Conservation (phyloP, 176 grass and related monocot genomes). For the Elaeis guineensis region DNA sequence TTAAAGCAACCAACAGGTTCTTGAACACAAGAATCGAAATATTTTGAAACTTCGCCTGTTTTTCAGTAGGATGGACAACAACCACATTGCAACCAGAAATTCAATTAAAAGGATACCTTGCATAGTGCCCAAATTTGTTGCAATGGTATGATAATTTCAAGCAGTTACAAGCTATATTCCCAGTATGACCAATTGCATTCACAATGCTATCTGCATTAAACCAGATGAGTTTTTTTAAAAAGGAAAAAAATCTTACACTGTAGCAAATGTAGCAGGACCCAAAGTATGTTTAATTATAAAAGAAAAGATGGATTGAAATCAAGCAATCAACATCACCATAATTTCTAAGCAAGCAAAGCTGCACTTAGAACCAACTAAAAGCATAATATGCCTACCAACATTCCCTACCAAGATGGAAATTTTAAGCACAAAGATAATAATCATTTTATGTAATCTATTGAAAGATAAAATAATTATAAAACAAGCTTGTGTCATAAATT, state of each 20-base stretch:
- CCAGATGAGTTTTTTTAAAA: not conserved
- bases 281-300: too few species aligned
- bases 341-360: too few species aligned
- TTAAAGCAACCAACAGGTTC: conserved; percentile 2
- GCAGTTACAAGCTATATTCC: conserved; percentile 13
- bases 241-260: not conserved
- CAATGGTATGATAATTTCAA: conserved; percentile 47
- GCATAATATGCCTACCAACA: too few species aligned
- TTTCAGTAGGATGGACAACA: not conserved
- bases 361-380: too few species aligned
- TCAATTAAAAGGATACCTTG: not conserved
- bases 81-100: not conserved
- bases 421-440: not conserved
- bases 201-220: conserved; percentile 37
- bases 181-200: conserved; percentile 22
- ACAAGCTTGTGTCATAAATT: too few species aligned
- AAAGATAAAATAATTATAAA: too few species aligned
- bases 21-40: not conserved
- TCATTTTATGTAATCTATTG: not conserved
- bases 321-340: too few species aligned
- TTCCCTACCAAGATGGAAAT: not conserved
- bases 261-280: not conserved
- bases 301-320: too few species aligned
- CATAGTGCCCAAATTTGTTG: conserved; percentile 46
- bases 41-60: not conserved